Evolutionary conservation across 1,139 yeast species (phyloP).

Genomic region (Pichia sp.): DNA sequence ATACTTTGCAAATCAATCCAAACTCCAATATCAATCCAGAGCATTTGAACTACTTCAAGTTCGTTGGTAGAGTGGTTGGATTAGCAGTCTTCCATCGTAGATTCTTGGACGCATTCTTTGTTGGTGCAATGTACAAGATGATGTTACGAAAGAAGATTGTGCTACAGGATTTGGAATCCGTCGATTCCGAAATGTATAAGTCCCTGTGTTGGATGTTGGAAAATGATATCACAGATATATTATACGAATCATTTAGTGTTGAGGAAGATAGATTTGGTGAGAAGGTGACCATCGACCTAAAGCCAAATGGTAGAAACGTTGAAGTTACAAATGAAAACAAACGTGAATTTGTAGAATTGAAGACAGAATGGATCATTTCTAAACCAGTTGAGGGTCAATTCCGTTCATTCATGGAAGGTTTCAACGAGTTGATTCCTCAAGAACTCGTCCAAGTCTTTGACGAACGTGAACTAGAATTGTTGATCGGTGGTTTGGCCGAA

Average conservation of each 20-base stretch:
- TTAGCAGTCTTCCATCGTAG: slow-evolving; percentile 97
- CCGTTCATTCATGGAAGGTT: slow-evolving; percentile 93
- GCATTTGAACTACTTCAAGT: slow-evolving; percentile 95
- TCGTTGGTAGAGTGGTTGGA: slow-evolving; percentile 97
- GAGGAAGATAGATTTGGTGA: slow-evolving; percentile 98
- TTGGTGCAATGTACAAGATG: slow-evolving; percentile 97
- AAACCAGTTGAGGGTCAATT: slow-evolving; percentile 94
- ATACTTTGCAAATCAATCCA: slow-evolving; percentile 95
- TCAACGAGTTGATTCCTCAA: slow-evolving; percentile 95
- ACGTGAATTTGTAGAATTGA: slow-evolving; percentile 89
- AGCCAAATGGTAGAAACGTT: slow-evolving; percentile 79
- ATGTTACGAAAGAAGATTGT: slow-evolving; percentile 93
- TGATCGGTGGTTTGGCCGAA: slow-evolving; percentile 97
- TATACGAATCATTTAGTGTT: slow-evolving; percentile 87
- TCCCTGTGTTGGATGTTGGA: slow-evolving; percentile 94
- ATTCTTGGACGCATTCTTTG: slow-evolving; percentile 95
- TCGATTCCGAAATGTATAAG: slow-evolving; percentile 92
- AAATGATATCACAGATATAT: slow-evolving; percentile 81
- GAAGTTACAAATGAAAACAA: slow-evolving; percentile 94
- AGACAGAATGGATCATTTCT: slow-evolving; percentile 93
- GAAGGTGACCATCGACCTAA: slow-evolving; percentile 82
- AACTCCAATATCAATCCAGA: slow-evolving; percentile 98
- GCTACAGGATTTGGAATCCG: slow-evolving; percentile 97
- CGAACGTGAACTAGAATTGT: slow-evolving; percentile 91
- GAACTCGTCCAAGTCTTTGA: slow-evolving; percentile 94